These are phyloP conservation scores for Zymoseptoria ardabiliae DNA, from an alignment of 2,329 filamentous ascomycete genomes.

Conservation along the genomic window DNA sequence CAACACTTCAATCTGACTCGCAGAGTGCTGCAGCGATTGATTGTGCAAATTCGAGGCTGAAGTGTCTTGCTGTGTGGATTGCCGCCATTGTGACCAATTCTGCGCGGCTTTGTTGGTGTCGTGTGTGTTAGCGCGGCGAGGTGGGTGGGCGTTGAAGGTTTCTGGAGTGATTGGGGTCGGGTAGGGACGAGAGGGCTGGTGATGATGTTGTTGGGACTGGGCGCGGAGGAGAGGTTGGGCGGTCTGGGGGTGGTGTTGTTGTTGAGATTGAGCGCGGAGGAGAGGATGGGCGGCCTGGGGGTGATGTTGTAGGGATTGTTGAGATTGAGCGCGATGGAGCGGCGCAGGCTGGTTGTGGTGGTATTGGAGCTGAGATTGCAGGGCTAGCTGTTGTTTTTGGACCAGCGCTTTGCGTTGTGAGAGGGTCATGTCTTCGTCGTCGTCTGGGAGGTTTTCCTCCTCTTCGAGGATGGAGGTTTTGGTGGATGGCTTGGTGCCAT, in stretches of 20 bases:
- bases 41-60: not conserved
- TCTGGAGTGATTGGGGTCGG: not conserved
- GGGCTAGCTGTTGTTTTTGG: slow-evolving; percentile 19
- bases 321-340: not conserved
- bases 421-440: slow-evolving; percentile 63
- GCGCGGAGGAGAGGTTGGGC: not conserved
- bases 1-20: not conserved
- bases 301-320: slow-evolving; percentile 1
- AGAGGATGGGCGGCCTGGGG: not conserved
- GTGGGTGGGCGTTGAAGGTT: slow-evolving; percentile 48
- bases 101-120: slow-evolving; percentile 40
- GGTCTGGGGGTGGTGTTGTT: slow-evolving; percentile 1
- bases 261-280: not conserved
- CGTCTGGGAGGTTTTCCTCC: slow-evolving; percentile 19
- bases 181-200: not conserved
- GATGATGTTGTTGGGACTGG: not conserved
- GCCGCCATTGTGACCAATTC: slow-evolving; percentile 43
- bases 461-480: slow-evolving; percentile 30
- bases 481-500: slow-evolving; percentile 25
- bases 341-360: not conserved
- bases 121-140: slow-evolving; percentile 41
- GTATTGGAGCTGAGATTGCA: slow-evolving; percentile 2
- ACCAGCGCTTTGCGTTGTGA: slow-evolving; percentile 50
- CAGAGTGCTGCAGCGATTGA: not conserved
- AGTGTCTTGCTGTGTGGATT: not conserved